Evolutionary conservation across 345 rosid genomes (phyloP).

Genomic region (Euphorbia pulcherrima): DNA sequence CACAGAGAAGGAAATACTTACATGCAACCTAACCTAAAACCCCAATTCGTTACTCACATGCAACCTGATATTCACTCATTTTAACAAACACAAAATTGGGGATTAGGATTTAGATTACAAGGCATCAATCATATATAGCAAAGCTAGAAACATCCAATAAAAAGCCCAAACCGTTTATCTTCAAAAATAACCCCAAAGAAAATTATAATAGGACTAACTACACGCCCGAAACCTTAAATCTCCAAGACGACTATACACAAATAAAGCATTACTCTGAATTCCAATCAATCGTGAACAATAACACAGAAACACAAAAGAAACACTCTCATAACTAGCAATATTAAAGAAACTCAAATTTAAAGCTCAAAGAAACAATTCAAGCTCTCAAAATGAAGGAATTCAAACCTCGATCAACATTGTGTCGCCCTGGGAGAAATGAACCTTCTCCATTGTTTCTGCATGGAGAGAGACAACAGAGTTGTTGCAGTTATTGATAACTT

Average conservation of each 20-base stretch:
- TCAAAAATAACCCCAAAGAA: not conserved
- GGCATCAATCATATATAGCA: not conserved
- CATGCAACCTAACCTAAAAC: too few relatives aligned
- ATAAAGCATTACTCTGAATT: not conserved
- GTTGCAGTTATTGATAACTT: slow-evolving; percentile 79
- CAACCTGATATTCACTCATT: too few relatives aligned
- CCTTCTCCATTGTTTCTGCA: slow-evolving; percentile 94
- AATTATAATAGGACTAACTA: not conserved
- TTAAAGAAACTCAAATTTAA: not conserved
- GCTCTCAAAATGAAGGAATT: not conserved
- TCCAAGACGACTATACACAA: not conserved
- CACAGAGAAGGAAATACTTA: too few relatives aligned
- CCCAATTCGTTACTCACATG: too few relatives aligned
- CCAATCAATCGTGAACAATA: not conserved
- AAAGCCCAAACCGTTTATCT: not conserved
- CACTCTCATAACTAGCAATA: not conserved
- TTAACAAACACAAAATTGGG: too few relatives aligned
- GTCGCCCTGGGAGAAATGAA: slow-evolving; percentile 91
- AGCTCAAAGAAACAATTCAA: not conserved
- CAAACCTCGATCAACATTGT: slow-evolving; percentile 79
- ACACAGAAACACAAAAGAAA: not conserved
- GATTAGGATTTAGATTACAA: too few relatives aligned
- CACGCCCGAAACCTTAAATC: slow-evolving; percentile 9
- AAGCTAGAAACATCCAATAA: not conserved
- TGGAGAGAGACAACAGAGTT: slow-evolving; percentile 84